Percentiles rank a stretch among this genome's conserved stretches.
Conservation (phyloP, 257 asterid species). For the Nicotiana tabacum region DNA sequence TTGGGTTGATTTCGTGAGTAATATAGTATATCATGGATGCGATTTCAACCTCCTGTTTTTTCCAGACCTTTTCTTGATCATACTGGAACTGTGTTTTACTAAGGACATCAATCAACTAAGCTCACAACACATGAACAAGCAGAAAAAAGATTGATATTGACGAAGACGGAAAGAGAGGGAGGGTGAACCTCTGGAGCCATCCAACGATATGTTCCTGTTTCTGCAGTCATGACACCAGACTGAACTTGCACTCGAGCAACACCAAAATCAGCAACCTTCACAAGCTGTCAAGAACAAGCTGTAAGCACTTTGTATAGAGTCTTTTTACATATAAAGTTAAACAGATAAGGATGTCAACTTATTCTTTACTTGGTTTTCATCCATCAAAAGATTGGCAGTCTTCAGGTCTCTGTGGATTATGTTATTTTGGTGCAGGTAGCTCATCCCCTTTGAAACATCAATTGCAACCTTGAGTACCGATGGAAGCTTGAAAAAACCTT, state of each 20-base stretch:
- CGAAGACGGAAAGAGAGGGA: not conserved
- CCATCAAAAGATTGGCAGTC: slow-evolving; percentile 85
- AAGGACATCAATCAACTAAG: not conserved
- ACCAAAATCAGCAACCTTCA: slow-evolving; percentile 89
- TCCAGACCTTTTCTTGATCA: too few relatives aligned
- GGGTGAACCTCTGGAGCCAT: slow-evolving; percentile 90
- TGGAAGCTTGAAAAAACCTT: slow-evolving; percentile 60
- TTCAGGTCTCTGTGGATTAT: slow-evolving; percentile 83
- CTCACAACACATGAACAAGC: not conserved
- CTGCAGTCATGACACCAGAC: slow-evolving; percentile 94
- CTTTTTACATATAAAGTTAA: not conserved
- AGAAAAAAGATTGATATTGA: not conserved
- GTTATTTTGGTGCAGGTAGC: slow-evolving; percentile 74
- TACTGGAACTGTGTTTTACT: not conserved
- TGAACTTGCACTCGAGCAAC: slow-evolving; percentile 70
- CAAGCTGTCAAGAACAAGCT: slow-evolving; percentile 42
- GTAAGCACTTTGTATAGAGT: not conserved
- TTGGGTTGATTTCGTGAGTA: too few relatives aligned
- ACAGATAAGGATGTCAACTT: not conserved
- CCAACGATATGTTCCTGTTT: slow-evolving; percentile 96
- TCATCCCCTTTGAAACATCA: slow-evolving; percentile 92
- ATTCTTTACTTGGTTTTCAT: slow-evolving; percentile 64
- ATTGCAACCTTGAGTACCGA: slow-evolving; percentile 56
- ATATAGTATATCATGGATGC: too few relatives aligned
- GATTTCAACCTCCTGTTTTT: too few relatives aligned